phyloP scores from a whole-genome alignment of 2,329 filamentous ascomycete genomes.

The Colletotrichum sp. region DNA sequence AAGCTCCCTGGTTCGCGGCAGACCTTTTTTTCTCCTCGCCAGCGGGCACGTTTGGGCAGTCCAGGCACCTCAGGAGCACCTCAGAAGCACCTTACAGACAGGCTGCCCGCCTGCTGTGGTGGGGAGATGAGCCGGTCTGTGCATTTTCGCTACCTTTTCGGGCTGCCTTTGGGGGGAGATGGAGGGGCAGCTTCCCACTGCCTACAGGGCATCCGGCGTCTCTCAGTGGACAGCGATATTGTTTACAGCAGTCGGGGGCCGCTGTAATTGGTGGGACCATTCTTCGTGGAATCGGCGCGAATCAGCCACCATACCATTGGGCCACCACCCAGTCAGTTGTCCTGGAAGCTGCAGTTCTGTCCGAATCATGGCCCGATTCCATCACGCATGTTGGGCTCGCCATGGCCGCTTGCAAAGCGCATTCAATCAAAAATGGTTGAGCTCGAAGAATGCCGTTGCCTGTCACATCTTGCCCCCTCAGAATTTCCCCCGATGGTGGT shows the following conservation, averaged over 20 bases:
- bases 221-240: not conserved
- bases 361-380: not conserved
- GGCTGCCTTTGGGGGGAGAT: not conserved
- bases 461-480: not conserved
- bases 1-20: slow-evolving; percentile 15
- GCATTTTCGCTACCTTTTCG: not conserved
- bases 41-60: not conserved
- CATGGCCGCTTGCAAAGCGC: not conserved
- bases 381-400: not conserved
- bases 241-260: not conserved
- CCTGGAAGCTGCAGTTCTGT: not conserved
- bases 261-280: slow-evolving; percentile 10
- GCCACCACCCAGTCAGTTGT: not conserved
- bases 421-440: not conserved
- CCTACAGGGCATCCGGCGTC: not conserved
- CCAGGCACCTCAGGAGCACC: not conserved
- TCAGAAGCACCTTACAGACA: not conserved
- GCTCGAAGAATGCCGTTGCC: not conserved
- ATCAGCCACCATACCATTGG: not conserved
- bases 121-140: slow-evolving; percentile 9
- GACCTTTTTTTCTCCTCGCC: not conserved
- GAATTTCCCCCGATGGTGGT: not conserved
- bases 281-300: not conserved
- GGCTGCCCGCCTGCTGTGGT: not conserved
- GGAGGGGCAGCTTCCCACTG: not conserved